Base-by-base conservation (phyloP, 805 yeast genomes). In the Yarrowia phangngaensis region DNA sequence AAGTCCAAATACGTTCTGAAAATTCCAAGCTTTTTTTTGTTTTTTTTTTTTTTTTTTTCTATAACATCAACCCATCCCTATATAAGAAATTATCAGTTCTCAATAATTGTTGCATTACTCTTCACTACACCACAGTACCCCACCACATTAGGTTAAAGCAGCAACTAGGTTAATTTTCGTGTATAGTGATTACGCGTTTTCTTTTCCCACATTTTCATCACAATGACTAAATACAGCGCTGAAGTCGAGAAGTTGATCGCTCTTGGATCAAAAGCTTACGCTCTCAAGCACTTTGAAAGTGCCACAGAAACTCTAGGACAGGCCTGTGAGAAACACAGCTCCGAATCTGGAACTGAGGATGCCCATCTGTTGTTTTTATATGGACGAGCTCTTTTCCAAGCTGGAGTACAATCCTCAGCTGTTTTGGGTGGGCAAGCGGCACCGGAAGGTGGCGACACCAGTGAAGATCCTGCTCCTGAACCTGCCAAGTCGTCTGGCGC, bases 321-420 rank as follows among this genome's bases (percentile, higher is more conserved):
- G 50, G 88, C 92, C 1, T 86, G 95, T 61, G 82, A 75, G 51
- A 53, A 63, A 32, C 72, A 66, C 55, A 73, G 78, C 41, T 66
- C 66, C 9, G 70, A 70, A 29, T 66, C 72, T 16, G 70, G 73
- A 11, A 79, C 76, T n/a, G 74, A 75, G 34, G 95, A 87, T 54
- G 75, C 76, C 53, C 82, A 92, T 4, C 70, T 86, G 55, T 68
- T 88, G 58, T 78, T 74, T 55, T 64, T 83, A 30, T 88, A 88
- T 55, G 96, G 95, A 2, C 79, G 80, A 61, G 79, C 95, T 0
- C 64, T 89, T 27, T 88, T 82, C 65, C 83, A 80, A 54, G 75
- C 77, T 28, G 97, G 89, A 0, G 83, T 85, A 7, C 68, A 77
- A 14, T 81, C 76, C 34, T 79, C 87, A 2, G 89, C 82, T 33